Percentiles rank a stretch among this genome's conserved stretches.
These are phyloP conservation scores for Hawksworthiomyces lignivorus DNA, from an alignment of 2,329 filamentous ascomycete genomes.

Conservation along the genomic window DNA sequence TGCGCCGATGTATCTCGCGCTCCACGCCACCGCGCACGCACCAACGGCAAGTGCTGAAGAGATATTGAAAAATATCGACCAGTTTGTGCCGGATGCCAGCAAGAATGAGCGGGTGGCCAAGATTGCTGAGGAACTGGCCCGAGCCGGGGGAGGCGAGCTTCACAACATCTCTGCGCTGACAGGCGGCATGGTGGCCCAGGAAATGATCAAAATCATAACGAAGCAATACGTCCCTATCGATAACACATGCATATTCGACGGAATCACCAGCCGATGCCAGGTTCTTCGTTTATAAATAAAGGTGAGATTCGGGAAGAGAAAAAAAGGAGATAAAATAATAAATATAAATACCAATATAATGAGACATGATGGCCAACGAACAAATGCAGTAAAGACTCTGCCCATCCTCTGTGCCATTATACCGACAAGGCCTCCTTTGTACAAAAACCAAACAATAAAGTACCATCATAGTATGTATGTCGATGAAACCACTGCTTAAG, in stretches of 20 bases:
- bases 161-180: slow-evolving; percentile 86
- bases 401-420: too few relatives aligned
- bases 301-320: slow-evolving; percentile 4
- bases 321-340: slow-evolving; percentile 13
- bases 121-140: slow-evolving; percentile 58
- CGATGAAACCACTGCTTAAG: too few relatives aligned
- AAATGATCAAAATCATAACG: slow-evolving; percentile 83
- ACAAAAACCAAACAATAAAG: too few relatives aligned
- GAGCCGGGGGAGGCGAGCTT: slow-evolving; percentile 75
- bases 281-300: slow-evolving; percentile 43
- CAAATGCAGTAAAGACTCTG: too few relatives aligned
- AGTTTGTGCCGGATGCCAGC: slow-evolving; percentile 36
- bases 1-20: slow-evolving; percentile 61
- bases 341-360: too few relatives aligned
- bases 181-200: slow-evolving; percentile 92
- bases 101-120: slow-evolving; percentile 43
- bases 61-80: slow-evolving; percentile 41
- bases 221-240: slow-evolving; percentile 66
- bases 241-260: slow-evolving; percentile 64
- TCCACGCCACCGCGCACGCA: slow-evolving; percentile 45
- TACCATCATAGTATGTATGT: too few relatives aligned
- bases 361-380: too few relatives aligned
- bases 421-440: too few relatives aligned
- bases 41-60: slow-evolving; percentile 39
- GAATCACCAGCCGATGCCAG: slow-evolving; percentile 55